phyloP scores from a whole-genome alignment of 1,284 basidiomycete species.

The Leccinum huronense region DNA sequence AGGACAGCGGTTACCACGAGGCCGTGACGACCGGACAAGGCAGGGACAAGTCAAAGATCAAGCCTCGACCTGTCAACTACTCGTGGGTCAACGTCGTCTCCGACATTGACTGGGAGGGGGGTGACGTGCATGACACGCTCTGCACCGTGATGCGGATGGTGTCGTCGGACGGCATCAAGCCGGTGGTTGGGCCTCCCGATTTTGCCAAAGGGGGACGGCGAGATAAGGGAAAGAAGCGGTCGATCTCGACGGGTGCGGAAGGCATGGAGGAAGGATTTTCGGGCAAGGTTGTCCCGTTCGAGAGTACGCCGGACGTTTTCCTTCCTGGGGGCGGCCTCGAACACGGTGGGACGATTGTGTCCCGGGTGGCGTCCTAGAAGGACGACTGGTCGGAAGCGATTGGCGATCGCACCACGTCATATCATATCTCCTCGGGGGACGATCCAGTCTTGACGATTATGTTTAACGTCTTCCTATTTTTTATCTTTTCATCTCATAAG shows the following conservation, averaged over 20 bases:
- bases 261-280: conserved; percentile 28
- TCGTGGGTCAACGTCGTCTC: conserved; percentile 71
- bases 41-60: conserved; percentile 31
- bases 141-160: conserved; percentile 55
- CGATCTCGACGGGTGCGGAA: conserved; percentile 12
- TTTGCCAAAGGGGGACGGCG: conserved; percentile 17
- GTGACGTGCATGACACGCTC: conserved; percentile 65
- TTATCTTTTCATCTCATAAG: conserved; percentile 5
- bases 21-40: conserved; percentile 19
- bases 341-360: conserved; percentile 33
- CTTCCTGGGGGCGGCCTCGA: conserved; percentile 31
- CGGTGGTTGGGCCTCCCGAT: conserved; percentile 37
- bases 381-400: neutral
- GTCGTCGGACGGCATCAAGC: conserved; percentile 43
- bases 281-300: conserved; percentile 39
- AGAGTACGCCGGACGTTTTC: conserved; percentile 41
- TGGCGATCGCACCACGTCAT: conserved; percentile 2
- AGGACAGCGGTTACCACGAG: conserved; percentile 33
- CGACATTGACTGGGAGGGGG: conserved; percentile 79
- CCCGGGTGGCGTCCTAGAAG: conserved; percentile 31
- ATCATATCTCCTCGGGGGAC: neutral
- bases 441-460: neutral
- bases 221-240: conserved; percentile 30
- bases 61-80: conserved; percentile 53
- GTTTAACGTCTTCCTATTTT: neutral